Conservation (phyloP, 164 flowering plant species). For the Saururus chinensis region DNA sequence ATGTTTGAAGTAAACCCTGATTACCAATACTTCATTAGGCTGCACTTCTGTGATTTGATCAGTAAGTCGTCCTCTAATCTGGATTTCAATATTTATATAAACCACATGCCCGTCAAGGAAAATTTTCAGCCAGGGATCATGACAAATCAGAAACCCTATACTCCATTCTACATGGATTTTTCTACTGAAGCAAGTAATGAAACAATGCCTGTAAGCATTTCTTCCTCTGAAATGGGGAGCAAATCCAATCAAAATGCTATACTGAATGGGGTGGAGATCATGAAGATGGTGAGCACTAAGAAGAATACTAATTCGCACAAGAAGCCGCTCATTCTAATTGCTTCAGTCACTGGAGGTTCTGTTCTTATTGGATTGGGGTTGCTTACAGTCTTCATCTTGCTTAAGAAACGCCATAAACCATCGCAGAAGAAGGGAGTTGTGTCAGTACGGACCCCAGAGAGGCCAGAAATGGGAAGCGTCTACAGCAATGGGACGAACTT, state of each 20-base stretch:
- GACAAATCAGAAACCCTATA: background rate
- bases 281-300: slow-evolving; percentile 41
- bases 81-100: slow-evolving; percentile 53
- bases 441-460: background rate
- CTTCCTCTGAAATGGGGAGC: slow-evolving; percentile 31
- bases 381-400: background rate
- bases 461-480: background rate
- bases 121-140: slow-evolving; percentile 44
- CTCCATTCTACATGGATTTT: background rate
- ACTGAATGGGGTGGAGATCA: slow-evolving; percentile 74
- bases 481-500: background rate
- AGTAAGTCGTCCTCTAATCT: slow-evolving; percentile 41
- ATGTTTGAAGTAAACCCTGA: slow-evolving; percentile 47
- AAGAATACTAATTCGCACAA: background rate
- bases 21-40: slow-evolving; percentile 50
- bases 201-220: slow-evolving; percentile 15
- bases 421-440: background rate
- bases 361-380: background rate
- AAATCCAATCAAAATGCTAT: slow-evolving; percentile 32
- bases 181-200: background rate
- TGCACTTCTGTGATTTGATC: slow-evolving; percentile 78
- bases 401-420: background rate
- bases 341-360: background rate
- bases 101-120: slow-evolving; percentile 27
- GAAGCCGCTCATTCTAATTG: background rate